Evolutionary conservation across 768 basidiomycete genomes (phyloP).

Genomic region (Ephemerocybe angulata): DNA sequence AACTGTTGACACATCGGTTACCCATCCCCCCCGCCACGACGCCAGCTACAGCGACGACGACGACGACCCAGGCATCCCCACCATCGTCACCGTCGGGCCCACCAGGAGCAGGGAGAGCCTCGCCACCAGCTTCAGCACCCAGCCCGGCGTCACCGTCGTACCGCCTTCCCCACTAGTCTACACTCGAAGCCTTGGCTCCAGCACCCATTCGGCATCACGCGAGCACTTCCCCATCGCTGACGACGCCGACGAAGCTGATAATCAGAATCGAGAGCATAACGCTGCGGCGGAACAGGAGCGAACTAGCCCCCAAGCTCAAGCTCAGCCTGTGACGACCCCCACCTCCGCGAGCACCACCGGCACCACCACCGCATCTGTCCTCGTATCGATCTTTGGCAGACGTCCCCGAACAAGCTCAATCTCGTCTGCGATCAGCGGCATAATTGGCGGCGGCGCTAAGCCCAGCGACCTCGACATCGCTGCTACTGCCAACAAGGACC

Average conservation of each 20-base stretch:
- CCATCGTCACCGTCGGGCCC: not conserved
- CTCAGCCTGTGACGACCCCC: conserved; percentile 4
- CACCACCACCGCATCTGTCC: conserved; percentile 1
- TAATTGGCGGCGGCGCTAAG: conserved; percentile 9
- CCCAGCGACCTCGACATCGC: conserved; percentile 18
- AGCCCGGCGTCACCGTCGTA: conserved; percentile 42
- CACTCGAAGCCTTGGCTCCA: conserved; percentile 21
- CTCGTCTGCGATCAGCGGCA: conserved; percentile 9
- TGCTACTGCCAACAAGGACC: not conserved
- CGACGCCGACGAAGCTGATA: not conserved
- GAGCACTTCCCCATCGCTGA: conserved; percentile 1
- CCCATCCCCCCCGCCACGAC: conserved; percentile 9
- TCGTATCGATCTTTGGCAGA: conserved; percentile 2
- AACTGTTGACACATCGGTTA: not conserved
- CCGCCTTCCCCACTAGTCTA: conserved; percentile 41
- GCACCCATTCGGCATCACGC: conserved; percentile 20
- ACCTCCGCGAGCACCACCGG: not conserved
- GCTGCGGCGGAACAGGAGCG: not conserved
- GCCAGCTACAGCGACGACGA: conserved; percentile 15
- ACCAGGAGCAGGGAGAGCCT: conserved; percentile 5
- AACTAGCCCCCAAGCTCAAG: not conserved
- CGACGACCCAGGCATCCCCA: not conserved
- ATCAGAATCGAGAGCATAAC: not conserved
- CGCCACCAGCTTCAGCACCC: conserved; percentile 18
- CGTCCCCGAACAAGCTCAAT: conserved; percentile 5